Conservation (phyloP, 2,329 filamentous ascomycete genomes). For the Colletotrichum salicis region DNA sequence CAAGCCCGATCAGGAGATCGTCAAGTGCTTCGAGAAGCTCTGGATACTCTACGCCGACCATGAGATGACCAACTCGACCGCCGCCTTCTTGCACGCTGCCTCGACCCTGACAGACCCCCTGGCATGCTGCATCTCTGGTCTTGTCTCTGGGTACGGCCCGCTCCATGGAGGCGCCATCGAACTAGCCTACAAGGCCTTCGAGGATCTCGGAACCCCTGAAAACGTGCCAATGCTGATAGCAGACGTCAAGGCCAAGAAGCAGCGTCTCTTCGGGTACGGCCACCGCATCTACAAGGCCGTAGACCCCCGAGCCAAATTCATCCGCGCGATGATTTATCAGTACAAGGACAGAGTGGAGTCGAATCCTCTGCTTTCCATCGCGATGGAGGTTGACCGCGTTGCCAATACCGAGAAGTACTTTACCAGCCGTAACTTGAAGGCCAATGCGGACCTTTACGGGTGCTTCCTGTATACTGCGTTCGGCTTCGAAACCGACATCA, state of each 20-base stretch:
- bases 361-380: constrained; percentile 49
- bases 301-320: constrained; percentile 48
- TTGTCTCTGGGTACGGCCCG: constrained; percentile 16
- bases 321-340: constrained; percentile 43
- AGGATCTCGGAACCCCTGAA: constrained; percentile 48
- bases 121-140: constrained; percentile 50
- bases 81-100: constrained; percentile 56
- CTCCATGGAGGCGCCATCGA: constrained; percentile 62
- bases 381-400: constrained; percentile 50
- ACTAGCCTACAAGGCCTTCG: constrained; percentile 54
- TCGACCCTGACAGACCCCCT: constrained; percentile 58
- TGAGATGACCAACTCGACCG: constrained; percentile 61
- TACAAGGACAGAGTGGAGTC: constrained; percentile 30
- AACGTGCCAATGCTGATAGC: constrained; percentile 51
- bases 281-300: constrained; percentile 50
- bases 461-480: constrained; percentile 54
- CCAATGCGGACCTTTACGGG: constrained; percentile 57
- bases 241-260: constrained; percentile 52
- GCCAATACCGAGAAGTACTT: constrained; percentile 51
- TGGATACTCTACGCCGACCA: constrained; percentile 60
- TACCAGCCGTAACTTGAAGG: constrained; percentile 47
- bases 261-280: constrained; percentile 55
- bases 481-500: constrained; percentile 39
- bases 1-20: constrained; percentile 44
- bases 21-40: constrained; percentile 45